Base-by-base conservation (phyloP, 495 filamentous ascomycete genomes). In the Hyaloscypha variabilis region DNA sequence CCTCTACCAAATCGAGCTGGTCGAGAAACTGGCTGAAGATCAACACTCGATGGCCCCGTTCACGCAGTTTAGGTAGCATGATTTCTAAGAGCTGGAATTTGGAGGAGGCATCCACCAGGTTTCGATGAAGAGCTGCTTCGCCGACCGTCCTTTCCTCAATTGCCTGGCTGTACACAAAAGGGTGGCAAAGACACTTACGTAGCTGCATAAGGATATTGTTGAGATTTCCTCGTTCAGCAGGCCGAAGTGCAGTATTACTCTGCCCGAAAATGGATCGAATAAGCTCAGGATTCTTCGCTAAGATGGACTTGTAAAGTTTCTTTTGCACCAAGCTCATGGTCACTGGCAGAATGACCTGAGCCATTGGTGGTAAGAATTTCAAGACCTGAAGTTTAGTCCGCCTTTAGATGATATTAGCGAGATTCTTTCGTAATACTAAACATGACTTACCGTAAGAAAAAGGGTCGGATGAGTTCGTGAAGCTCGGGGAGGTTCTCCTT, bases 21-120 rank as follows among this genome's bases (percentile, higher is more conserved):
- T 92, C 86, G 6, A 99, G 78, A 64, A 98, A 98, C 73, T 98
- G 96, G 74, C 93, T 97, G 79, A 99, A 99, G 26, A 99, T 91
- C 23, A 99, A 78, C 6, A 97, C 94, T 23, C 95, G 83, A 74
- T 99, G 93, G 1, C 94, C 94, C n/a, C 91, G 85, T 70, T 91
- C 88, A 61, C 88, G 87, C 1, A 99, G 82, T 76, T 93, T 96
- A 6, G 96, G 95, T 2, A 99, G 83, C 87, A 99, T 91, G 26
- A 96, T 75, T 59, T 94, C 89, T 11, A 99, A 79, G 2, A 98
- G 78, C 67, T 92, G 83, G 19, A 99, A 87, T 74, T 99, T 99
- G 5, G 91, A 88, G 6, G 93, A 94, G 2, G 95, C 95, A 71
- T 96, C 93, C 6, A 99, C 84, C 23, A 99, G 81, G 65, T 94